These are phyloP conservation scores for Penstemon davidsonii DNA, from an alignment of 257 asterid genomes.

Conservation along the genomic window DNA sequence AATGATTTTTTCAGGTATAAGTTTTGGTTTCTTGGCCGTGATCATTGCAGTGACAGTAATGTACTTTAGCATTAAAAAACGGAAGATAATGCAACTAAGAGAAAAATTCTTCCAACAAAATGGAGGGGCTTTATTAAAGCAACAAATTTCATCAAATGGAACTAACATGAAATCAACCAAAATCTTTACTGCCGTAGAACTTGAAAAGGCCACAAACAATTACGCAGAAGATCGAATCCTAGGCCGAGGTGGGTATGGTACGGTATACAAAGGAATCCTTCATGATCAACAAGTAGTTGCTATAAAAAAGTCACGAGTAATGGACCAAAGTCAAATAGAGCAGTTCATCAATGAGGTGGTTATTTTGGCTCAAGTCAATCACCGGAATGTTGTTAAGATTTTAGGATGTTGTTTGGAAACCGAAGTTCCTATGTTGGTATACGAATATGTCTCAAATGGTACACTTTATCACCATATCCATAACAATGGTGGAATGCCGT, in stretches of 20 bases:
- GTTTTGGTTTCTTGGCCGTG: conserved; percentile 15
- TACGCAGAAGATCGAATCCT: conserved; percentile 42
- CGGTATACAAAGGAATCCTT: conserved; percentile 43
- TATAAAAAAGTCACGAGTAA: conserved; percentile 35
- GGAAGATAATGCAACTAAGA: conserved; percentile 26
- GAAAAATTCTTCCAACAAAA: conserved; percentile 51
- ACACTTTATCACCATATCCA: conserved; percentile 38
- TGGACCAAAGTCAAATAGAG: conserved; percentile 36
- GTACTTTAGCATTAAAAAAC: conserved; percentile 22
- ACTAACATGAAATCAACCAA: conserved; percentile 28
- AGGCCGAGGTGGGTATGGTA: conserved; percentile 47
- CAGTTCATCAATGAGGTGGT: conserved; percentile 47
- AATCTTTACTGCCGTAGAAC: conserved; percentile 39
- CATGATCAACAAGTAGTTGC: conserved; percentile 39
- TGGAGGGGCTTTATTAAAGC: conserved; percentile 48
- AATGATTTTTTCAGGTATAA: conserved; percentile 19
- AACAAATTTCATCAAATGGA: conserved; percentile 29
- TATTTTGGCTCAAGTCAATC: conserved; percentile 46
- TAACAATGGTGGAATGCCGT: conserved; percentile 25
- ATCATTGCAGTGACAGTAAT: conserved; percentile 9
- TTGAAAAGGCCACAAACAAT: conserved; percentile 42
- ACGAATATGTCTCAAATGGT: conserved; percentile 36
- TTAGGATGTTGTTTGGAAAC: conserved; percentile 50
- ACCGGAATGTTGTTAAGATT: conserved; percentile 43
- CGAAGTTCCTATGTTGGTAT: conserved; percentile 40